A percentile compares a stretch with the other conserved stretches of the same genome.
Evolutionary conservation across 768 basidiomycete genomes (phyloP).

Genomic region (Sporobolomyces roseus): DNA sequence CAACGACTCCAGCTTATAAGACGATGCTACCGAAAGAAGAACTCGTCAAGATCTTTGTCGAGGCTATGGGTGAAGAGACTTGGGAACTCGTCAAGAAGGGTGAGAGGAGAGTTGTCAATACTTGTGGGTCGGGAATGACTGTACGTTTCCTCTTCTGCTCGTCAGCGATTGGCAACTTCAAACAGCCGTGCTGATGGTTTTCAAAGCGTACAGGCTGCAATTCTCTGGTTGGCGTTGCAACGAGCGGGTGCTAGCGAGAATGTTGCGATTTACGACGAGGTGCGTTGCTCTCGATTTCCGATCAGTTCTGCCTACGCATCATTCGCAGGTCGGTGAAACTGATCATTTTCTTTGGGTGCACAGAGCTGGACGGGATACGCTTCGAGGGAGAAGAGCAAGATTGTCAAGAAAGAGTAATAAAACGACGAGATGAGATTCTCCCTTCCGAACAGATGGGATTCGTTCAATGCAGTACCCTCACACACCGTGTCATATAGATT

Average conservation of each 20-base stretch:
- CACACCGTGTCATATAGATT: too few species aligned
- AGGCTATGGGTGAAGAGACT: constrained; percentile 57
- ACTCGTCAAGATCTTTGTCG: constrained; percentile 60
- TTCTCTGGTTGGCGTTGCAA: constrained; percentile 89
- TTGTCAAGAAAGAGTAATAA: constrained; percentile 54
- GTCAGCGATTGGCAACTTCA: not conserved
- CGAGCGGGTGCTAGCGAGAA: constrained; percentile 58
- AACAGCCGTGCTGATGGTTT: not conserved
- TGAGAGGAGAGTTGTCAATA: constrained; percentile 61
- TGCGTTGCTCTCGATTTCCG: constrained; percentile 49
- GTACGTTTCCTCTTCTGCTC: not conserved
- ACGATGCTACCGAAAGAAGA: constrained; percentile 60
- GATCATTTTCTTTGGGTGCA: not conserved
- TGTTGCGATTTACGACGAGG: constrained; percentile 87
- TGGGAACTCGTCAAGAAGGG: constrained; percentile 60
- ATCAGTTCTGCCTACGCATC: not conserved
- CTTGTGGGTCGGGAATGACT: constrained; percentile 98
- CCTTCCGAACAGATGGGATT: too few species aligned
- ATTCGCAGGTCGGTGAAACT: not conserved
- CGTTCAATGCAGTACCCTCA: too few species aligned
- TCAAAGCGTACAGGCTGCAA: constrained; percentile 56
- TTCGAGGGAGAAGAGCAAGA: constrained; percentile 65
- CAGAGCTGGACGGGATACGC: constrained; percentile 98
- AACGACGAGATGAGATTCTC: not conserved
- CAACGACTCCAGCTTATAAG: constrained; percentile 55